Percentiles rank a stretch among this genome's conserved stretches.
Conservation (phyloP, 495 filamentous ascomycete species). For the Penicillium silybi region DNA sequence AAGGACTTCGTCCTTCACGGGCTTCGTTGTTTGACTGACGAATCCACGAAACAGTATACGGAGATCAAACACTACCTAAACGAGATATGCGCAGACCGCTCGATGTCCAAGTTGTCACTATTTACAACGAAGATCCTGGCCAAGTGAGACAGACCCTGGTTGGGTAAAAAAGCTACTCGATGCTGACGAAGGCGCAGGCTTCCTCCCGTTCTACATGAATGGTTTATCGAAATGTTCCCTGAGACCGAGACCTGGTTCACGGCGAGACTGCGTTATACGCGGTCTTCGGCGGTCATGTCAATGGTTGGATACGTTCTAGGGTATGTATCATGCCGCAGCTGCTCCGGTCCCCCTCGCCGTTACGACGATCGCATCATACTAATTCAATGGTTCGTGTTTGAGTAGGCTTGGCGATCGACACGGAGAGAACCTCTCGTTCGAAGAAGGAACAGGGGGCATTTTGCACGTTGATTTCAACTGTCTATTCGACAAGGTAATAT, state of each 20-base stretch:
- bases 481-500: slow-evolving; percentile 82
- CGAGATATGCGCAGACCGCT: slow-evolving; percentile 47
- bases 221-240: slow-evolving; percentile 94
- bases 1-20: slow-evolving; percentile 5
- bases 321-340: slow-evolving; percentile 22
- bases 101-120: slow-evolving; percentile 50
- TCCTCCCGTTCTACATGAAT: slow-evolving; percentile 80
- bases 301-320: slow-evolving; percentile 95
- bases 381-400: neutral
- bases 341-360: neutral
- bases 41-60: slow-evolving; percentile 41
- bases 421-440: slow-evolving; percentile 93
- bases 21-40: neutral
- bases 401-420: slow-evolving; percentile 88
- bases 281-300: slow-evolving; percentile 94
- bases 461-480: slow-evolving; percentile 99
- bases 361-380: neutral
- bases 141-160: slow-evolving; percentile 26
- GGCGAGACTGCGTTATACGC: slow-evolving; percentile 84
- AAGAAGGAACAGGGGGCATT: slow-evolving; percentile 89
- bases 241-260: slow-evolving; percentile 89
- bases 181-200: slow-evolving; percentile 45
- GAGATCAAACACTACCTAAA: slow-evolving; percentile 56
- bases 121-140: slow-evolving; percentile 66
- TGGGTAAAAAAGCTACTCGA: neutral